Base-by-base conservation (phyloP, 805 yeast genomes). In the Wickerhamomyces hampshirensis region DNA sequence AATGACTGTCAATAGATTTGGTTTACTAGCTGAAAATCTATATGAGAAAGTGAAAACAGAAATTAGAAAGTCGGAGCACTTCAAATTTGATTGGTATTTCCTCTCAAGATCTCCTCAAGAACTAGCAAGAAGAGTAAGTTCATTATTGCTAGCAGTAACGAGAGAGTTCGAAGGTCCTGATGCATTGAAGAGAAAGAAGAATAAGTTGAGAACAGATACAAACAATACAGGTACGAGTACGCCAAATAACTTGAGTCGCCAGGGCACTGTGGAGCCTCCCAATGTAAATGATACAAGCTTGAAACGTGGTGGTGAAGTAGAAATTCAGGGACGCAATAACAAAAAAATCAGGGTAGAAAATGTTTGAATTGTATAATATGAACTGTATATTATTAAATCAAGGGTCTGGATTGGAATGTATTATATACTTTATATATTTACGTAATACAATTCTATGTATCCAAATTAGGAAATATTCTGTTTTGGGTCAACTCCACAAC, bases 31-130 rank as follows among this genome's bases (percentile, higher is more conserved):
- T 31, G 80, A 76, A 17, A 69, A 73, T 35, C 61, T 84, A 28
- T 73, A 69, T 43, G 88, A 84, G 43, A 70, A 68, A 46, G 71
- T 84, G 24, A 82, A 78, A 51, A 77, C 75, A 34, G 88, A 80
- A 42, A 77, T 83, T 10, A 54, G 65, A 44, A 60, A 59, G 5
- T 75, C 82, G 38, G 80, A 75, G 39, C 58, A 76, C 28, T 84
- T 84, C 60, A 68, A 68, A 27, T 84, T 80, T 53, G 85, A 84
- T 45, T 84, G 88, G 82, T 84, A 71, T 51, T 69, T 84, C 48
- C 66, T 68, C 34, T 79, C 89, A 0, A 67, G 94, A 56, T 76
- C 85, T 0, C 69, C 84, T 1, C 84, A 75, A 49, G 95, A 84
- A 43, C 50, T 84, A 24, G 75, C 80, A 12, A 72, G 89, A 58